phyloP scores from a whole-genome alignment of 2,329 filamentous ascomycete species.

The Paracoccidioides brasiliensis region DNA sequence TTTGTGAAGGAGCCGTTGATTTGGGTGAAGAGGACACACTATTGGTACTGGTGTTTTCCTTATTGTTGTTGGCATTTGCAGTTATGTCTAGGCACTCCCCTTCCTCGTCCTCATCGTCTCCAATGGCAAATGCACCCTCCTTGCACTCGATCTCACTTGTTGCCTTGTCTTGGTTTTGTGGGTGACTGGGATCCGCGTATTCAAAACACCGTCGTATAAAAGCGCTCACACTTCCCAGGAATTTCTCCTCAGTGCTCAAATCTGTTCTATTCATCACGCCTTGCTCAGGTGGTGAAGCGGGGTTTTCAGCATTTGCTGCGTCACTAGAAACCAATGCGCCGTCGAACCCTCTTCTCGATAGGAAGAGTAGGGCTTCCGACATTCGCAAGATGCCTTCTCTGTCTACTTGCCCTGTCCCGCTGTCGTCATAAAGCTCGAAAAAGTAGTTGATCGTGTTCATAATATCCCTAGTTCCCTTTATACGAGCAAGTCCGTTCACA shows the following conservation, averaged over 20 bases:
- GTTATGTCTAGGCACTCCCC: slow-evolving; percentile 5
- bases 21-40: slow-evolving; percentile 11
- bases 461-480: slow-evolving; percentile 89
- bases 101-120: slow-evolving; percentile 56
- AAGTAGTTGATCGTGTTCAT: slow-evolving; percentile 98
- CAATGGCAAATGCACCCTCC: slow-evolving; percentile 57
- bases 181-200: slow-evolving; percentile 86
- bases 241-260: slow-evolving; percentile 65
- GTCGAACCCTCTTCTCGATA: slow-evolving; percentile 77
- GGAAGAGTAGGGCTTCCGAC: slow-evolving; percentile 83
- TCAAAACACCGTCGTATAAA: slow-evolving; percentile 96
- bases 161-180: slow-evolving; percentile 37
- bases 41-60: slow-evolving; percentile 11
- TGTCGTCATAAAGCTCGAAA: slow-evolving; percentile 93
- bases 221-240: slow-evolving; percentile 82
- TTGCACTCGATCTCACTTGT: slow-evolving; percentile 24
- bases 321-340: slow-evolving; percentile 55
- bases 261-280: slow-evolving; percentile 28
- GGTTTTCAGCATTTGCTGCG: slow-evolving; percentile 37
- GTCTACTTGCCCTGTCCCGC: slow-evolving; percentile 80
- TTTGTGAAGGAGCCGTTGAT: slow-evolving; percentile 17
- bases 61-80: slow-evolving; percentile 1
- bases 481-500: slow-evolving; percentile 74
- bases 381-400: slow-evolving; percentile 90
- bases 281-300: slow-evolving; percentile 16